Base-by-base conservation (phyloP, 495 filamentous ascomycete species). In the Talaromyces wortmannii region DNA sequence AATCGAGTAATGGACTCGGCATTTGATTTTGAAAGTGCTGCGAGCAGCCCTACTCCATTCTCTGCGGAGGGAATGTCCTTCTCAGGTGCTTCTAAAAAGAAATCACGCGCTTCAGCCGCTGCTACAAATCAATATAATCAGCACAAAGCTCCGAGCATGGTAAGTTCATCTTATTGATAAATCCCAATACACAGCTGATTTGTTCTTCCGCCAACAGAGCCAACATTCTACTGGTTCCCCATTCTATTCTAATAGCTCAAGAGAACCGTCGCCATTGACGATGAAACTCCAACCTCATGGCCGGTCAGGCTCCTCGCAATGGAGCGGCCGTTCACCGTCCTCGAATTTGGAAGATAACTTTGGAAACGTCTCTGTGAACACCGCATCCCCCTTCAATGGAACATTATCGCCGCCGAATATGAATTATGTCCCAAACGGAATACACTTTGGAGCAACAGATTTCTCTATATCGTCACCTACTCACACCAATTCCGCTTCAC, bases 11-110 rank as follows among this genome's bases (percentile, higher is more conserved):
- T 88, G 83, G 78, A 83, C 59, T 74, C 80, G 36, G 77, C 81
- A 18, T 87, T 88, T 60, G 83, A 88, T 59, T 87, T 89, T 63
- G 83, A 86, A 30, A 85, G 83, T 59, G 84, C 84, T 13, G 81
- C 83, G 0, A 85, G 78, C 62, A 89, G 82, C 57, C 85, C 87
- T 12, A 82, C 73, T 59, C 72, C 78, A 31, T 67, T 82, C 56
- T 74, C 71, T 46, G 58, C 59, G 43, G 72, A 72, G 15, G 57
- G 63, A 29, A 57, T 58, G 4, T 57, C 65, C 10, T 63, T 66
- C 11, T 54, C 63, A 16, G 66, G 65, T 42, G 53, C 48, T 17
- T 53, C 61, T 10, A 70, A 61, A 48, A 57, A 65, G 15, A 67
- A 68, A 12, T 44, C 68, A 13, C 67, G 65, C 55, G 68, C 61